Evolutionary conservation across 768 basidiomycete species (phyloP).

Genomic region (Kwoniella dejecticola): DNA sequence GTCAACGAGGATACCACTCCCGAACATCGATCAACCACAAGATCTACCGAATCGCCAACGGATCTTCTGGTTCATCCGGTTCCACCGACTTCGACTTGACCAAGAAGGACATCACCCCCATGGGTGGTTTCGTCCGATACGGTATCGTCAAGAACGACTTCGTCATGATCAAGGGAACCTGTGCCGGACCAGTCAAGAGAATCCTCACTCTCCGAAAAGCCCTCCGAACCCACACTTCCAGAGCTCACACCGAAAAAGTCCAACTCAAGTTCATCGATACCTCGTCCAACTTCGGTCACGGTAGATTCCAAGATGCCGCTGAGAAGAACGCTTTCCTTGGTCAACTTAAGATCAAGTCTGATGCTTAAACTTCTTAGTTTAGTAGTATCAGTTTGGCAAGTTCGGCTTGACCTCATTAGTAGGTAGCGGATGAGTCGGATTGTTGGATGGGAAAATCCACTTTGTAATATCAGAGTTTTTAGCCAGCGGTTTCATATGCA

Average conservation of each 20-base stretch:
- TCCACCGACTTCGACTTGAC: constrained; percentile 87
- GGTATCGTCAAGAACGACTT: constrained; percentile 99
- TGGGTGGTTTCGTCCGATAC: constrained; percentile 99
- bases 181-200: constrained; percentile 97
- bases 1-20: constrained; percentile 82
- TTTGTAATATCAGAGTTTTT: constrained; percentile 1
- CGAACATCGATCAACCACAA: constrained; percentile 41
- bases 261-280: constrained; percentile 97
- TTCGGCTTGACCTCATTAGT: not conserved
- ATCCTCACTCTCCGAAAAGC: constrained; percentile 96
- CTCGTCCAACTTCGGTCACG: constrained; percentile 95
- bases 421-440: not conserved
- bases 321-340: constrained; percentile 91
- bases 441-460: not conserved
- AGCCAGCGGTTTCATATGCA: not conserved
- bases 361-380: constrained; percentile 30
- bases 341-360: constrained; percentile 57
- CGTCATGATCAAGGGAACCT: constrained; percentile 92
- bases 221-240: constrained; percentile 83
- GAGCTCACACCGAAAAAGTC: constrained; percentile 92
- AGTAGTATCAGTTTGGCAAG: not conserved
- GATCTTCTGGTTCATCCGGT: constrained; percentile 74
- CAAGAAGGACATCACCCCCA: constrained; percentile 71
- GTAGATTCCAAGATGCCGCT: constrained; percentile 93
- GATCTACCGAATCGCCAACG: constrained; percentile 83